Conservation (phyloP, 106 monocot species). For the Apostasia ramifera region DNA sequence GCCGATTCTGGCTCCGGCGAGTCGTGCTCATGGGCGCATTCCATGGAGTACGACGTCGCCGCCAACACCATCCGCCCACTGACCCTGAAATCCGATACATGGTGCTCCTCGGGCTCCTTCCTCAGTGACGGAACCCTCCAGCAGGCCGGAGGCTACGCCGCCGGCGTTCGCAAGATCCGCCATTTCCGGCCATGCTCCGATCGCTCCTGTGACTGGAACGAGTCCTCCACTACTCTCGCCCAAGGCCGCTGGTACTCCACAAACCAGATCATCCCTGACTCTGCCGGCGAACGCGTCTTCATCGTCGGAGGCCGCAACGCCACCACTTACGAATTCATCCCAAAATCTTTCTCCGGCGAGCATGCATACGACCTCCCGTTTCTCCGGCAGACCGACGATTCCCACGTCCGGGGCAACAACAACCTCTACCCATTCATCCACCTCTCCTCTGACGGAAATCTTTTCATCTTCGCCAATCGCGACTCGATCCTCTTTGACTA, state of each 20-base stretch:
- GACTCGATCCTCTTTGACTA: slow-evolving; percentile 31
- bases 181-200: slow-evolving; percentile 29
- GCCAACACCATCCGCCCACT: slow-evolving; percentile 30
- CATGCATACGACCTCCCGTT: slow-evolving; percentile 33
- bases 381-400: slow-evolving; percentile 19
- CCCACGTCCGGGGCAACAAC: slow-evolving; percentile 15
- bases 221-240: slow-evolving; percentile 14
- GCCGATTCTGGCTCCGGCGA: background rate
- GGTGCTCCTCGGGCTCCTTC: slow-evolving; percentile 49
- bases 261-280: slow-evolving; percentile 33
- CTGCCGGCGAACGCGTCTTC: slow-evolving; percentile 19
- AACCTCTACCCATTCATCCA: slow-evolving; percentile 49
- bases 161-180: slow-evolving; percentile 24
- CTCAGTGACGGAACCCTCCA: slow-evolving; percentile 29
- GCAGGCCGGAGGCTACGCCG: slow-evolving; percentile 43
- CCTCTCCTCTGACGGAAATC: slow-evolving; percentile 35
- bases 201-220: slow-evolving; percentile 20
- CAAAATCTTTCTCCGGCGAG: slow-evolving; percentile 18
- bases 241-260: slow-evolving; percentile 40
- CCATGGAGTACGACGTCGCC: slow-evolving; percentile 25
- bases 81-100: slow-evolving; percentile 18
- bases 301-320: slow-evolving; percentile 30
- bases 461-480: slow-evolving; percentile 44
- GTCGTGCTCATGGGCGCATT: slow-evolving; percentile 26
- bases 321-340: slow-evolving; percentile 43